phyloP scores from a whole-genome alignment of 208 protist species.

The Wallacemonas collosoma region DNA sequence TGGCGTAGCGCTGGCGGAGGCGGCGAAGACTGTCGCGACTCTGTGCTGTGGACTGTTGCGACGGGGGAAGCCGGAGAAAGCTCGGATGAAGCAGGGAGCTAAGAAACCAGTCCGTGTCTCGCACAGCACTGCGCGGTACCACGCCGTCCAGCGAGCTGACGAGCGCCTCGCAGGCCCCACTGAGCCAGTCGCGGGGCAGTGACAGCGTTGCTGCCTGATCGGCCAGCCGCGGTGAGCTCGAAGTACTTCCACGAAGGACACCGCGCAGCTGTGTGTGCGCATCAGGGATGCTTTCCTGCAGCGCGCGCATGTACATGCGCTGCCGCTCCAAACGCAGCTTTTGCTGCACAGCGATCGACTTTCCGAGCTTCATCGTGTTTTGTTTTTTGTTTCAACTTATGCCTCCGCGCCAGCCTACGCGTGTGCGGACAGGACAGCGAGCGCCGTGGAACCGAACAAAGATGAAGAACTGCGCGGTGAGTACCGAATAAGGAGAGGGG shows the following conservation, averaged over 20 bases:
- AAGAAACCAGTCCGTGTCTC: slow-evolving; percentile 58
- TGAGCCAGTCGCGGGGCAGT: slow-evolving; percentile 31
- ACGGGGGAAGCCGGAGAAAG: slow-evolving; percentile 31
- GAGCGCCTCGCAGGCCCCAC: slow-evolving; percentile 26
- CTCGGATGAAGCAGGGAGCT: slow-evolving; percentile 80
- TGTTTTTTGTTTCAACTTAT: too few relatives aligned
- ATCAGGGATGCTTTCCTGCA: slow-evolving; percentile 16
- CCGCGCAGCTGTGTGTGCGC: not conserved
- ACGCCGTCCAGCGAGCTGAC: slow-evolving; percentile 42
- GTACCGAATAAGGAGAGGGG: too few relatives aligned
- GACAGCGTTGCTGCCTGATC: not conserved
- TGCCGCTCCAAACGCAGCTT: slow-evolving; percentile 12
- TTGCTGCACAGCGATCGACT: slow-evolving; percentile 9
- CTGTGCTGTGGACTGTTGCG: not conserved
- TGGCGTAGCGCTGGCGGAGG: slow-evolving; percentile 46
- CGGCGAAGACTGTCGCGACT: slow-evolving; percentile 9
- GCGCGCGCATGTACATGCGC: slow-evolving; percentile 11
- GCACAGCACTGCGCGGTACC: slow-evolving; percentile 30
- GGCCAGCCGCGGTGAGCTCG: not conserved
- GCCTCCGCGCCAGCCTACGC: too few relatives aligned
- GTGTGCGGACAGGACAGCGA: too few relatives aligned
- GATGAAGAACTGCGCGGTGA: too few relatives aligned
- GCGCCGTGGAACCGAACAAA: too few relatives aligned
- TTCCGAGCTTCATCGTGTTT: slow-evolving; percentile 2
- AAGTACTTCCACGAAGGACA: not conserved